Conservation (phyloP, 176 grass and related monocot species). For the Pharus latifolius region DNA sequence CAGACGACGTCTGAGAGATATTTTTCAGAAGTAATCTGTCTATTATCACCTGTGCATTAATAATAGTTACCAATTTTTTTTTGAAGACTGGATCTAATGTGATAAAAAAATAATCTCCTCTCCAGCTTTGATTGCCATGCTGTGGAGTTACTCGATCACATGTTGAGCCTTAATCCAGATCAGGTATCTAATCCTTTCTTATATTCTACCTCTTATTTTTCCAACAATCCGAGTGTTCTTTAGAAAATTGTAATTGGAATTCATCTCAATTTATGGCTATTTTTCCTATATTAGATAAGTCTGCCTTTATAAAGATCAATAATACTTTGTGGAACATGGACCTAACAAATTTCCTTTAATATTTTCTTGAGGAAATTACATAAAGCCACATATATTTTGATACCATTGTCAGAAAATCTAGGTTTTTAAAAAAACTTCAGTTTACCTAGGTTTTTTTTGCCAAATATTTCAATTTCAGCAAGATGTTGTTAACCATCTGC, state of each 20-base stretch:
- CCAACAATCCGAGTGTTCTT: neutral
- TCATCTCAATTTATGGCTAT: neutral
- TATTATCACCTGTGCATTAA: neutral
- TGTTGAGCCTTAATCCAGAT: slow-evolving; percentile 58
- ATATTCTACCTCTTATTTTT: neutral
- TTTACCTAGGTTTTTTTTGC: too few relatives aligned
- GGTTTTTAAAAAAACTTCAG: too few relatives aligned
- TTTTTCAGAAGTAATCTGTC: slow-evolving; percentile 51
- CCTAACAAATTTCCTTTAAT: neutral
- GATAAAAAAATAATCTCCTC: neutral
- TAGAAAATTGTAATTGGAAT: neutral
- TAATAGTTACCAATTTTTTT: slow-evolving; percentile 1
- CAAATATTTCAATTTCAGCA: too few relatives aligned
- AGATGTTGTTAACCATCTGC: too few relatives aligned
- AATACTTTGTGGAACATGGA: neutral
- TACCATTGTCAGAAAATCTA: too few relatives aligned
- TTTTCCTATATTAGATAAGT: neutral
- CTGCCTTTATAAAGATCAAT: neutral
- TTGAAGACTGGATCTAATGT: slow-evolving; percentile 1
- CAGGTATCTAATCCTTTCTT: slow-evolving; percentile 41
- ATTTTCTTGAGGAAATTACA: too few relatives aligned
- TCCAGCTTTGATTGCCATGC: slow-evolving; percentile 52
- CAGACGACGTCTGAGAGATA: slow-evolving; percentile 42
- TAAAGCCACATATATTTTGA: too few relatives aligned
- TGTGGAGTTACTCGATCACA: slow-evolving; percentile 56